Conservation (phyloP, 768 basidiomycete genomes). For the Macrolepiota albuminosa region DNA sequence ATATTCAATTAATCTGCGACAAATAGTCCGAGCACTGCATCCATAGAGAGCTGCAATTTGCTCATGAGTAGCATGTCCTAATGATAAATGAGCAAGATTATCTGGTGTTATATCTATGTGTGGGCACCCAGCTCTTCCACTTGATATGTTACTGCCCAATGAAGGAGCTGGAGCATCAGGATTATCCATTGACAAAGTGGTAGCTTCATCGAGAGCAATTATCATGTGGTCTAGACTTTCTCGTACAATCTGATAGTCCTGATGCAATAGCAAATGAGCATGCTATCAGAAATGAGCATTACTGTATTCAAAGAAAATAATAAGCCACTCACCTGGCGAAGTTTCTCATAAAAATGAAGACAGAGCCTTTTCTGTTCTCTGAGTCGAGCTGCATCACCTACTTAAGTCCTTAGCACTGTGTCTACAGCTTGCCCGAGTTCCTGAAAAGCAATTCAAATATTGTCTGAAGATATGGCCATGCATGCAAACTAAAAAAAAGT, state of each 20-base stretch:
- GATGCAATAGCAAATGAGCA: neutral
- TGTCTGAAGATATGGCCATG: conserved; percentile 5
- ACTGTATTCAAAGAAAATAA: neutral
- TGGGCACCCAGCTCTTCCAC: neutral
- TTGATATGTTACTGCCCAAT: neutral
- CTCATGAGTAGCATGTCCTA: conserved; percentile 3
- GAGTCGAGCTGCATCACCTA: conserved; percentile 15
- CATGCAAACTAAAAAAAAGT: too few species aligned
- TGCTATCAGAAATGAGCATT: neutral
- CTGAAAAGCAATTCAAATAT: conserved; percentile 6
- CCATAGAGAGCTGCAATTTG: conserved; percentile 7
- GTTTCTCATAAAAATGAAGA: conserved; percentile 2
- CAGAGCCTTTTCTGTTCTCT: conserved; percentile 9
- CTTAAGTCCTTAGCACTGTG: conserved; percentile 7
- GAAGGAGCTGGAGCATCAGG: neutral
- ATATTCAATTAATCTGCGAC: too few species aligned
- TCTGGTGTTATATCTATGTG: conserved; percentile 1
- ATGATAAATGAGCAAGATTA: conserved; percentile 4
- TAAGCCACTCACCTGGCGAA: neutral
- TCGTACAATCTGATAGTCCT: neutral
- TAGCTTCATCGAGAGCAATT: neutral
- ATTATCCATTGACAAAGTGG: neutral
- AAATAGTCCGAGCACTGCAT: neutral
- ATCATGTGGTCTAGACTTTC: neutral
- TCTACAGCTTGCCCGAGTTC: conserved; percentile 6